These are phyloP conservation scores for Fonsecaea pugnacius DNA, from an alignment of 2,329 filamentous ascomycete species.

Conservation along the genomic window DNA sequence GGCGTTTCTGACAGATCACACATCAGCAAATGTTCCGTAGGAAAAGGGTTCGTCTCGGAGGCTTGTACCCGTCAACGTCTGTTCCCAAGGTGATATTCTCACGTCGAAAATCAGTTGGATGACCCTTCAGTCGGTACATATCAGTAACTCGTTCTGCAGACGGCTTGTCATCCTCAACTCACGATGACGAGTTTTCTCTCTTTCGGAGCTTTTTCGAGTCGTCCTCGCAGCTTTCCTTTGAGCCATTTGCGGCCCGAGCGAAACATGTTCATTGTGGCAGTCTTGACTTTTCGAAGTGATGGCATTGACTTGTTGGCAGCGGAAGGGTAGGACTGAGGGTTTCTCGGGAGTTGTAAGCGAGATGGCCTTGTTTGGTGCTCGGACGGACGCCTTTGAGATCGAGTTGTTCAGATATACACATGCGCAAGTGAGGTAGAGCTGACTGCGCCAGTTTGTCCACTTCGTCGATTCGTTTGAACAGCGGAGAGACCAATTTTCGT, in stretches of 20 bases:
- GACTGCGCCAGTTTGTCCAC: background rate
- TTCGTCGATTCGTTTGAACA: background rate
- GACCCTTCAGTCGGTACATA: slow-evolving; percentile 41
- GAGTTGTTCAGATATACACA: slow-evolving; percentile 5
- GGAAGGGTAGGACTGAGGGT: background rate
- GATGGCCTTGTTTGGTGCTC: background rate
- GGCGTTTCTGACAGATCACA: slow-evolving; percentile 18
- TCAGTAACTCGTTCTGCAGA: slow-evolving; percentile 34
- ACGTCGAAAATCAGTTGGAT: slow-evolving; percentile 50
- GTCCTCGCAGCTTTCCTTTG: slow-evolving; percentile 14
- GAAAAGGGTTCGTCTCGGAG: slow-evolving; percentile 29
- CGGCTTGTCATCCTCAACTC: slow-evolving; percentile 4
- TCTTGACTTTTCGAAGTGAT: slow-evolving; percentile 11
- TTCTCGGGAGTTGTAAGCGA: background rate
- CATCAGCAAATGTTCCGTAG: background rate
- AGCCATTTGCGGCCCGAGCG: slow-evolving; percentile 16
- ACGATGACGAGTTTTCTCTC: slow-evolving; percentile 26
- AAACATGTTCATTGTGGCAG: slow-evolving; percentile 25
- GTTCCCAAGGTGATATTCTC: slow-evolving; percentile 44
- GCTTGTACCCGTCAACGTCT: slow-evolving; percentile 44
- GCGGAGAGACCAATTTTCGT: background rate
- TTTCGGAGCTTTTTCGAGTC: slow-evolving; percentile 18
- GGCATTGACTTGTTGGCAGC: slow-evolving; percentile 13
- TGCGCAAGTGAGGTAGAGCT: background rate
- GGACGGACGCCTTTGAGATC: background rate